A percentile compares a stretch with the other conserved stretches of the same genome.
Evolutionary conservation across 2,329 filamentous ascomycete genomes (phyloP).

Genomic region (Gnomoniopsis sp.): DNA sequence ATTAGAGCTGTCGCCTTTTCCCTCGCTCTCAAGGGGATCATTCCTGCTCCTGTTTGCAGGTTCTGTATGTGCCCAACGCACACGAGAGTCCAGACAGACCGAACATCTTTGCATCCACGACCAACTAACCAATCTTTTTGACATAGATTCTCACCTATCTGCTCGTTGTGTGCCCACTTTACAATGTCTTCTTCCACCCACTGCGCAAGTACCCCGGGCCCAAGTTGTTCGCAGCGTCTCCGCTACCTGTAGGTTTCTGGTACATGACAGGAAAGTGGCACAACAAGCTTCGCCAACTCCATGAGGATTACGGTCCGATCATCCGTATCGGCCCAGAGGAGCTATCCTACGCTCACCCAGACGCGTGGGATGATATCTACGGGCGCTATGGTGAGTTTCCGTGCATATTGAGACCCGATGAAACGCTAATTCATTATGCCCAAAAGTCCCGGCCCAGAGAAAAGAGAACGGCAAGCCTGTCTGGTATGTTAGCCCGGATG

Average conservation of each 20-base stretch:
- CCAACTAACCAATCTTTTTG: too few species aligned
- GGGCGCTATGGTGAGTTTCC: constrained; percentile 2
- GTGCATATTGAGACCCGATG: too few species aligned
- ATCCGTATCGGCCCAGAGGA: constrained; percentile 1
- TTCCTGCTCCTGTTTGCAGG: too few species aligned
- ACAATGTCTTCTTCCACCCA: constrained; percentile 9
- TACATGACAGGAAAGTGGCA: not conserved
- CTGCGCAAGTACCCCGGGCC: constrained; percentile 5
- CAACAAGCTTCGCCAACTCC: not conserved
- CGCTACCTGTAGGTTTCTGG: not conserved
- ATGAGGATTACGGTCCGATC: not conserved
- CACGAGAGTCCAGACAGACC: too few species aligned
- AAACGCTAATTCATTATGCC: too few species aligned
- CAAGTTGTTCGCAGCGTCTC: constrained; percentile 6
- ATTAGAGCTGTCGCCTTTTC: too few species aligned
- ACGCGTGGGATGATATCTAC: constrained; percentile 6
- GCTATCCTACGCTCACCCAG: constrained; percentile 2
- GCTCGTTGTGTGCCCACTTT: not conserved
- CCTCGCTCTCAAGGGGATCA: too few species aligned
- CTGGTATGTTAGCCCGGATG: not conserved
- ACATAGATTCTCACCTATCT: too few species aligned
- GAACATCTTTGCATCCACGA: too few species aligned
- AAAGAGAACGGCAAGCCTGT: constrained; percentile 2
- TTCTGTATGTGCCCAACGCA: too few species aligned
- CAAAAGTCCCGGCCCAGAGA: not conserved